These are phyloP conservation scores for Fusarium sp. DNA, from an alignment of 2,329 filamentous ascomycete genomes.

Conservation along the genomic window DNA sequence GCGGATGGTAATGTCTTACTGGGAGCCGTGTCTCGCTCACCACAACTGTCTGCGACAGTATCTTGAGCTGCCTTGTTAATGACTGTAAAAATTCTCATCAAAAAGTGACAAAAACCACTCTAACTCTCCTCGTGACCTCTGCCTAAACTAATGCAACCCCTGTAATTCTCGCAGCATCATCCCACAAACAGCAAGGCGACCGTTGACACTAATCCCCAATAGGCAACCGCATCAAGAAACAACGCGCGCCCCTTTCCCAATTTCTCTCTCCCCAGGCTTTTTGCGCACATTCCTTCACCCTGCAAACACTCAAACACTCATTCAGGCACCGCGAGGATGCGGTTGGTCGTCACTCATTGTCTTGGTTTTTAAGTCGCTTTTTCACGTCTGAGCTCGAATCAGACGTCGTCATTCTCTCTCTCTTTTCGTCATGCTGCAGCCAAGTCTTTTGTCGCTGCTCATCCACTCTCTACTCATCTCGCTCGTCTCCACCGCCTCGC, in stretches of 20 bases:
- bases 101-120: neutral
- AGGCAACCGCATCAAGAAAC: neutral
- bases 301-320: slow-evolving; percentile 15
- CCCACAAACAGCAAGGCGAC: slow-evolving; percentile 15
- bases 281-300: neutral
- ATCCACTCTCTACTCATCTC: slow-evolving; percentile 18
- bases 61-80: neutral
- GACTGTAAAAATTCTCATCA: neutral
- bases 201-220: neutral
- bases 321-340: slow-evolving; percentile 36
- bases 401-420: slow-evolving; percentile 7
- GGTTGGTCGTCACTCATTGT: slow-evolving; percentile 32
- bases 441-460: slow-evolving; percentile 6
- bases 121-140: neutral
- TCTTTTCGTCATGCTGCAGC: slow-evolving; percentile 13
- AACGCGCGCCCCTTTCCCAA: slow-evolving; percentile 15
- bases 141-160: neutral
- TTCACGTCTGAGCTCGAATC: slow-evolving; percentile 8
- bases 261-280: slow-evolving; percentile 1
- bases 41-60: neutral
- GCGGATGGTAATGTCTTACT: neutral
- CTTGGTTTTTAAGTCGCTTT: slow-evolving; percentile 13
- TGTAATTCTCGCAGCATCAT: slow-evolving; percentile 29
- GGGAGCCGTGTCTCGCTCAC: neutral
- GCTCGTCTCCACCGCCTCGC: slow-evolving; percentile 1